Evolutionary conservation across 768 basidiomycete species (phyloP).

Genomic region (Roridomyces roridus): DNA sequence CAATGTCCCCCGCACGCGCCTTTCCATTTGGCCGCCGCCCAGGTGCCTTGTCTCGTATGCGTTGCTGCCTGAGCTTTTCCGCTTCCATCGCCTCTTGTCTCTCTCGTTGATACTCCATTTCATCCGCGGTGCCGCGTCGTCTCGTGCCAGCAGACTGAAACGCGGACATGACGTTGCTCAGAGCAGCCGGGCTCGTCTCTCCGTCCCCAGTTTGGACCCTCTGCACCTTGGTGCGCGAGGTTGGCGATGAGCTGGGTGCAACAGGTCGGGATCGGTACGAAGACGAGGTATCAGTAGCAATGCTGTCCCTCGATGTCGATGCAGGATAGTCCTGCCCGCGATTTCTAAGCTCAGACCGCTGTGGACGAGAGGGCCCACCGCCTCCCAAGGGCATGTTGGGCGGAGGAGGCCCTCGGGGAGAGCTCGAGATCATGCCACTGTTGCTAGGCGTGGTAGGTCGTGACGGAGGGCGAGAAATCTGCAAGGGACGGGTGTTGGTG

Average conservation of each 20-base stretch:
- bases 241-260: constrained; percentile 22
- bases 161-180: constrained; percentile 67
- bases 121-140: constrained; percentile 57
- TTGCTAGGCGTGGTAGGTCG: constrained; percentile 61
- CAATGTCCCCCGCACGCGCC: constrained; percentile 80
- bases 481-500: constrained; percentile 53
- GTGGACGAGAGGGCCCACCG: constrained; percentile 66
- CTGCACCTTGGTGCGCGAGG: constrained; percentile 32
- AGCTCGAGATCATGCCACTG: constrained; percentile 38
- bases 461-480: constrained; percentile 62
- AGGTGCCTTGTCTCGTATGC: constrained; percentile 72
- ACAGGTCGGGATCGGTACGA: constrained; percentile 39
- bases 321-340: constrained; percentile 59
- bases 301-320: constrained; percentile 62
- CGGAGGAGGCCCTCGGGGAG: constrained; percentile 44
- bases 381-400: too few relatives aligned
- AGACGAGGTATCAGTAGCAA: constrained; percentile 51
- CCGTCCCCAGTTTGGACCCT: constrained; percentile 42
- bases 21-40: constrained; percentile 58
- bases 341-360: constrained; percentile 68
- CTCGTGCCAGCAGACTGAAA: constrained; percentile 72
- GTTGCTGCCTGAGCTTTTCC: constrained; percentile 70
- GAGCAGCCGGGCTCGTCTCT: constrained; percentile 50
- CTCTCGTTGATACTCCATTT: constrained; percentile 62
- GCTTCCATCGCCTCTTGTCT: constrained; percentile 65